Evolutionary conservation across 1,284 basidiomycete species (phyloP), one percentile per base, ranked within the genome.

Genomic region (Pascua sp.): DNA sequence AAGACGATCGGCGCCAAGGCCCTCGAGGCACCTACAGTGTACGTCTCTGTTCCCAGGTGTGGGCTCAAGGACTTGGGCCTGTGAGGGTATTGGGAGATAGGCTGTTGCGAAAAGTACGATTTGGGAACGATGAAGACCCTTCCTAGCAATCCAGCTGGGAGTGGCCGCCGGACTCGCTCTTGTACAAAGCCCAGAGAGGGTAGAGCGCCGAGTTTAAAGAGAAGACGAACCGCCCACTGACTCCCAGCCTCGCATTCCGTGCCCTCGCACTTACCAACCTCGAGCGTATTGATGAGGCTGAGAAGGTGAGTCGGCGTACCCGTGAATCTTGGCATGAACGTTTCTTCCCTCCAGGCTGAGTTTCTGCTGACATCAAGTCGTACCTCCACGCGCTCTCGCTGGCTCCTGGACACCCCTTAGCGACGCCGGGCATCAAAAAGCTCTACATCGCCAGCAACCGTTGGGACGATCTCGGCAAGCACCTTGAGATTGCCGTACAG

Each of bases 211-310:
- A 32, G 24, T n/a, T n/a, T n/a, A n/a, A n/a, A n/a, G n/a, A n/a
- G 24, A 32, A 32, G 3, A 32, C 24, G 24, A 32, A 32, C 24
- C 24, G 7, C 24, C 24, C 7, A 32, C 49, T 57, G 47, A 48
- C 43, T 15, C 10, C 5, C 68, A 95, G 91, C 8, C 83, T 89
- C 68, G 86, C 93, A 8, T 94, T 91, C 70, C 81, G 91, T 18
- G 92, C 86, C 2, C 76, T 93, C 12, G 85, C 92, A 0, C 80
- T 84, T 13, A 79, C 88, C 8, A 89, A 93, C 69, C 78, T 92
- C 4, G 84, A 84, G 32, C 82, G 88, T 52, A 72, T 79, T 32
- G 83, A 86, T 38, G 80, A 86, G 70, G 88, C 91, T 77, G 91
- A 94, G 80, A 85, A 89, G 84, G 90, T 92, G 81, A 49, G 85